Base-by-base conservation (phyloP, 1,284 basidiomycete species). In the Ganoderma lucidum region DNA sequence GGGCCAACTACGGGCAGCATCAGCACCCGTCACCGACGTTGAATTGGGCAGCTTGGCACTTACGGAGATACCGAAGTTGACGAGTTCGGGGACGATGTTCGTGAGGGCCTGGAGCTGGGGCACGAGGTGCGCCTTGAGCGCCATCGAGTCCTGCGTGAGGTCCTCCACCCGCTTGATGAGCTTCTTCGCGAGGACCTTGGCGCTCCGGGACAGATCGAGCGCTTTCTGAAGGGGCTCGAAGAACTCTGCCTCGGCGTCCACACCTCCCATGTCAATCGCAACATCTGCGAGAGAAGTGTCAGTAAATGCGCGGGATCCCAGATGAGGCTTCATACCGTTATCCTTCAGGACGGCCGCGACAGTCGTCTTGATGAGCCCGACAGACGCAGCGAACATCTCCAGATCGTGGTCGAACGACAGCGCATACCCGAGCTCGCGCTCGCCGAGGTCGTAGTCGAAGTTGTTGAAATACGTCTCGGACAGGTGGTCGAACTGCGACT, bases 401-500 rank as follows among this genome's bases (percentile, higher is more conserved):
- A 98, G 85, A 80, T 98, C 96, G 71, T 91, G 87, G 76, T 98
- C 96, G 75, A 97, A 90, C 17, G 90, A 88, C 56, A 90, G 81
- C 1, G 93, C 89, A 76, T 93, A 91, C 6, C 94, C 94, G n/a
- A 96, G 83, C 80, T 97, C 95, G 37, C 93, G 88, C 82, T 98
- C 96, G 14, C 91, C 95, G 10, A 96, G 81, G 79, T 97, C 96
- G 61, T 91, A 88, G n/a, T 93, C 90, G 70, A 91, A 93, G 35
- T 88, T 89, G 71, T 85, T 85, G 76, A 98, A 95, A 78, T 96
- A 93, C 1, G 93, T 90, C 75, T 96, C 95, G 0, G 93, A 89
- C 9, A 98, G 86, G 79, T 98, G 96, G 71, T 96, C 94, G 75
- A 97, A 96, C 77, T 97, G 95, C 0, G 93, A 90, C 71, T 96